Base-by-base conservation (phyloP, 2,329 filamentous ascomycete genomes). In the Colletotrichum eleusines region DNA sequence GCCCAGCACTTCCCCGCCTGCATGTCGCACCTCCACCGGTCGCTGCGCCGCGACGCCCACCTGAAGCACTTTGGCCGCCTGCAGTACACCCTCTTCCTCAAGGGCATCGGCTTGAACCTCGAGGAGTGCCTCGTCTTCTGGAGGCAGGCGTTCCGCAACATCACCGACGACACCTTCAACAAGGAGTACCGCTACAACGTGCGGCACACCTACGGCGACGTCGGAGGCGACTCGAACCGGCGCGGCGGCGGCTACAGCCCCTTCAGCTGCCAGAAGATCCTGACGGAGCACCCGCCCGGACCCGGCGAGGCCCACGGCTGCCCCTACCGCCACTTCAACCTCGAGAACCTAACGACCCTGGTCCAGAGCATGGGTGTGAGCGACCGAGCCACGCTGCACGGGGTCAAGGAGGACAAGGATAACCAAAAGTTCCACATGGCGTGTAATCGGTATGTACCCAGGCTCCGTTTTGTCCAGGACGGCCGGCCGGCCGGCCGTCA, bases 111-210 rank as follows among this genome's bases (percentile, higher is more conserved):
- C 0, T 85, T 99, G 35, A 94, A 89, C 73, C 84, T 99, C n/a
- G 94, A 98, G 77, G 95, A 99, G 81, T 94, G 90, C 75, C 87
- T 99, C 31, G 76, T 94, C 16, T 99, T 99, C 84, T 99, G 96
- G 96, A 91, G 96, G 14, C 88, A 90, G 73, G 86, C 88, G 35
- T 98, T 99, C 87, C 90, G 90, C 79, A 92, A 94, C 74, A 90
- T 97, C 74, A 95, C 93, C 0, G 96, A 98, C 77, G 95, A 98
- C 77, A 91, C 91, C 44, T 99, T 98, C 87, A 97, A 97, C 82
- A 98, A 98, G 78, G 94, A 98, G 79, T 98, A 99, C 83, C 89
- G 93, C 54, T 99, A 99, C 87, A 98, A 99, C 79, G 89, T 98
- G 69, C 92, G 95, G n/a, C 95, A 99, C 86, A 82, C 87, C 0